A percentile compares a stretch with the other conserved stretches of the same genome.
Conservation (phyloP, 208 protist genomes). For the Trypanosoma brucei region DNA sequence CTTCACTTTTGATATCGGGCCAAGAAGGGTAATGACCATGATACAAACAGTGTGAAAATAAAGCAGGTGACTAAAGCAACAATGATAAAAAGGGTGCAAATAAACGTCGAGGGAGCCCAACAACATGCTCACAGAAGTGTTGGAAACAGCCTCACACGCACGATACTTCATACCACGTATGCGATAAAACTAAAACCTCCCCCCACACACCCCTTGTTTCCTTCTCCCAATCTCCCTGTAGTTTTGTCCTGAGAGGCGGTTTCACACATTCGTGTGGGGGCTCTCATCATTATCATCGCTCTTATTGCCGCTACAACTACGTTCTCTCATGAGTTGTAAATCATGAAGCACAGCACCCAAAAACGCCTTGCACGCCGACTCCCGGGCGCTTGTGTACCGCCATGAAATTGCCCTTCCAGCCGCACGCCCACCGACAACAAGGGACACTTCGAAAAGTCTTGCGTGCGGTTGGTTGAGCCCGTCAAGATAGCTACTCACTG, state of each 20-base stretch:
- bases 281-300: not conserved
- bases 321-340: conserved; percentile 24
- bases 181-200: no score
- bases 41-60: no score
- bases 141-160: no score
- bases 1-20: no score
- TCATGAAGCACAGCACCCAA: conserved; percentile 59
- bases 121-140: no score
- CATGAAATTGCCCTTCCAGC: conserved; percentile 53
- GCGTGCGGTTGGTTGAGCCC: conserved; percentile 38
- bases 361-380: conserved; percentile 59
- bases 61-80: no score
- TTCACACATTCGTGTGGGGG: not conserved
- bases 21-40: no score
- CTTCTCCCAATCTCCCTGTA: no score
- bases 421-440: conserved; percentile 34
- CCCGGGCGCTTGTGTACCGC: conserved; percentile 64
- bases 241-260: not conserved
- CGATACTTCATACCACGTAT: no score
- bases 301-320: conserved; percentile 1
- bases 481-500: conserved; percentile 45
- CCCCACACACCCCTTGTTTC: no score
- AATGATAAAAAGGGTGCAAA: no score
- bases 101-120: no score
- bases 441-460: conserved; percentile 76